Percentiles rank a stretch among this genome's conserved stretches.
These are phyloP conservation scores for Bacidia gigantensis DNA, from an alignment of 495 filamentous ascomycete species.

Conservation along the genomic window DNA sequence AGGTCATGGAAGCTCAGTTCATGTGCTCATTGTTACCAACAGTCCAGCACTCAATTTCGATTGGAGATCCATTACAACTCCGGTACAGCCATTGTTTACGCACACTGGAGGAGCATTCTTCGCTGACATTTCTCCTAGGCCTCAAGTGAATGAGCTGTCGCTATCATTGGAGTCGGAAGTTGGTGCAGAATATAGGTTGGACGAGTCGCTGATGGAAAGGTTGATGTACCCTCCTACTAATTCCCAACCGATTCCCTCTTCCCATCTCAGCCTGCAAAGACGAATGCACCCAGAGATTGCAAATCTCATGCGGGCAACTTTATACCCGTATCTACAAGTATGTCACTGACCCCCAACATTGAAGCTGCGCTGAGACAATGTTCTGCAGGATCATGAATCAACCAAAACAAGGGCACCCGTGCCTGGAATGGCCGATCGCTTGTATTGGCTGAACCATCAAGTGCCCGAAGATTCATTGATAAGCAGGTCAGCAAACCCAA, in stretches of 20 bases:
- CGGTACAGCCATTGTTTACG: slow-evolving; percentile 7
- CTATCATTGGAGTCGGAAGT: slow-evolving; percentile 35
- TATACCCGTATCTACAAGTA: slow-evolving; percentile 46
- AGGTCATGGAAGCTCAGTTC: slow-evolving; percentile 42
- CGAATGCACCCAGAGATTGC: slow-evolving; percentile 63
- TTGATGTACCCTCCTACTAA: slow-evolving; percentile 31
- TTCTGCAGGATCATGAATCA: slow-evolving; percentile 6
- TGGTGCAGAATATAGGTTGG: slow-evolving; percentile 42
- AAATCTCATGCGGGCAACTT: slow-evolving; percentile 37
- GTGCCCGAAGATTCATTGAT: slow-evolving; percentile 34
- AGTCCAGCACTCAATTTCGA: slow-evolving; percentile 39
- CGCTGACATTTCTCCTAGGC: slow-evolving; percentile 21
- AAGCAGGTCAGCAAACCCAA: slow-evolving; percentile 22
- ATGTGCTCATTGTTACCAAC: slow-evolving; percentile 39
- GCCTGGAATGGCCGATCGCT: slow-evolving; percentile 42
- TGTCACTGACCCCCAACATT: slow-evolving; percentile 14
- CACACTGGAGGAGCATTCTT: not conserved
- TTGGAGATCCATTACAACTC: slow-evolving; percentile 45
- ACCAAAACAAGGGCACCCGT: slow-evolving; percentile 36
- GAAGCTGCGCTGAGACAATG: not conserved
- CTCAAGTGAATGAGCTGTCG: slow-evolving; percentile 42
- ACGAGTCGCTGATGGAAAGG: slow-evolving; percentile 52
- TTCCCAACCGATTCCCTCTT: slow-evolving; percentile 28
- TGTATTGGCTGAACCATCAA: slow-evolving; percentile 63
- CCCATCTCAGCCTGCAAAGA: slow-evolving; percentile 46